phyloP scores from a whole-genome alignment of 179 eudicot genomes.

The Heliamphora pulchella region DNA sequence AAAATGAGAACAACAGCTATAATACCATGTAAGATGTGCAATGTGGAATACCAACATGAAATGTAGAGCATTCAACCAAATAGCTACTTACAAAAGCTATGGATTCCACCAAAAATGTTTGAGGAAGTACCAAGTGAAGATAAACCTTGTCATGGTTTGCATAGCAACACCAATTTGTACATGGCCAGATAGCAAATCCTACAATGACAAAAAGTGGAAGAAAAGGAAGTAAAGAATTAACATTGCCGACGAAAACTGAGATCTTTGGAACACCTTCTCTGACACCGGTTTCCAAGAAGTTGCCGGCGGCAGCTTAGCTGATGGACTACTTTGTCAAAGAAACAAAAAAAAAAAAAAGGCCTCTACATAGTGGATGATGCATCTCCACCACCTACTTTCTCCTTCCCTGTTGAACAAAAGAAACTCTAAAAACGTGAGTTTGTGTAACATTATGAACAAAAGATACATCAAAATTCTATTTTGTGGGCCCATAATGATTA shows the following conservation, averaged over 20 bases:
- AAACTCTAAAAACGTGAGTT: neutral
- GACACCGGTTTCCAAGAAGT: neutral
- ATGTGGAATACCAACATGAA: neutral
- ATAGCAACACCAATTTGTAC: neutral
- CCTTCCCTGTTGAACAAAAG: neutral
- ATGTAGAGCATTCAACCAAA: neutral
- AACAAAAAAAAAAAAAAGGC: neutral
- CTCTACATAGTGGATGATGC: neutral
- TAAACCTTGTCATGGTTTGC: neutral
- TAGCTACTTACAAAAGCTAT: neutral
- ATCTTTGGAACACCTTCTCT: neutral
- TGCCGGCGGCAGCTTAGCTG: neutral
- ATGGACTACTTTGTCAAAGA: neutral
- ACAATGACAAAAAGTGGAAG: neutral
- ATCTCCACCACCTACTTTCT: neutral
- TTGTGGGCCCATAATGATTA: no score
- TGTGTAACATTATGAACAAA: no score
- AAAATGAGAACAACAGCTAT: no score
- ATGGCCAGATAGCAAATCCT: neutral
- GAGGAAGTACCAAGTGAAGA: neutral
- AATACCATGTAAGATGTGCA: no score
- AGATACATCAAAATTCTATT: no score
- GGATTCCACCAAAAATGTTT: neutral
- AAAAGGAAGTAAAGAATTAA: constrained; percentile 6
- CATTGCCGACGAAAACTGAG: neutral